Base-by-base conservation (phyloP, 768 basidiomycete genomes). In the Kwoniella sp. region DNA sequence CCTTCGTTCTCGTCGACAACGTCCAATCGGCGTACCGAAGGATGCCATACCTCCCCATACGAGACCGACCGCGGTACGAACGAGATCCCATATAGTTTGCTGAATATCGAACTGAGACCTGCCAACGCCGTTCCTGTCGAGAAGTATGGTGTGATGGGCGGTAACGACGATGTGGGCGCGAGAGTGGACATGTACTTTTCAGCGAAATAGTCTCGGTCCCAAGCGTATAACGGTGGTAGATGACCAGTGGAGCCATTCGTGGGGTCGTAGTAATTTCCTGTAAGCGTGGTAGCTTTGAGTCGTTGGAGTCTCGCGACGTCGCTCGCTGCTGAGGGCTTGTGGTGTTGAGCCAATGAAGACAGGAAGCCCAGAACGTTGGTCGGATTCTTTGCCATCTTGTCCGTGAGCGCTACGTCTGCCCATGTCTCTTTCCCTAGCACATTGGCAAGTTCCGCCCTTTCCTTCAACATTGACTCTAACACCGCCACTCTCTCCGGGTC, bases 331-430 rank as follows among this genome's bases (percentile, higher is more conserved):
- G 87, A 86, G 1, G 92, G 89, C 52, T 85, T 85, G 25, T 93
- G 93, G 73, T 90, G 90, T 47, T 88, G 85, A 74, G 92, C 85
- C 54, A 94, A 83, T 23, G 92, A 87, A 61, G 88, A 85, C 64
- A 99, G 84, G 81, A 99, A 99, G 52, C 88, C 87, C 66, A 83
- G 84, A 25, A 97, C 95, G 79, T 97, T 93, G 37, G 91, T 91
- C 58, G 95, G 94, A 31, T 87, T 90, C 80, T 90, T 92, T 1
- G 94, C 95, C 96, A 99, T 99, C 83, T 96, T 99, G 81, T 97
- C 94, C 30, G 86, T 86, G 22, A 98, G 84, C 0, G 88, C 86
- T 86, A 96, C 90, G 65, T 91, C 87, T 0, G 89, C 93, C 82
- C 87, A 98, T 70, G 90, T 95, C 41, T 88, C 84, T 72, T 87